A percentile compares a stretch with the other conserved stretches of the same genome.
Evolutionary conservation across 306 rosid genomes (phyloP).

Genomic region (Trifolium fragiferum): DNA sequence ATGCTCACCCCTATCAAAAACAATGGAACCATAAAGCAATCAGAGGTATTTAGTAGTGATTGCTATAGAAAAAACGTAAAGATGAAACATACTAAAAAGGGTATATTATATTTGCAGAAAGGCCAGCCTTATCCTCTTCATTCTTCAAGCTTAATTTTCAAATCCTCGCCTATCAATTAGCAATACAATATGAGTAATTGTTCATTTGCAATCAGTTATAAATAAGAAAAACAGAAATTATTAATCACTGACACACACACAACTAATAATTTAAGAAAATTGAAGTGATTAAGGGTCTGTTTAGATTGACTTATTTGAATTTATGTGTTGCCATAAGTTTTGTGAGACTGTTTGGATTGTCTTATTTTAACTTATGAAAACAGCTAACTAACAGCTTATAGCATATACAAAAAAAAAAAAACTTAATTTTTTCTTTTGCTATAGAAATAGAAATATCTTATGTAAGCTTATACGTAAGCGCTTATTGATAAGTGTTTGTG

Average conservation of each 20-base stretch:
- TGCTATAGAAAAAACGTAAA: constrained; percentile 18
- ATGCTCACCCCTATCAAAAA: neutral
- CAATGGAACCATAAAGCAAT: constrained; percentile 26
- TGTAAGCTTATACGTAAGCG: no score
- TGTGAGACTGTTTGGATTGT: no score
- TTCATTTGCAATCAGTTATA: constrained; percentile 12
- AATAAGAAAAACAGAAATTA: constrained; percentile 16
- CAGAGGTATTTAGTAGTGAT: constrained; percentile 15
- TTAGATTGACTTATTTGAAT: no score
- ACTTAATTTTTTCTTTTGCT: no score
- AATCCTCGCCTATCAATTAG: constrained; percentile 70
- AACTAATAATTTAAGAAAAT: neutral
- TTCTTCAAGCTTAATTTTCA: constrained; percentile 64
- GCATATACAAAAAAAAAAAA: no score
- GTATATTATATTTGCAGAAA: constrained; percentile 67
- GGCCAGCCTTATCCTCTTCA: constrained; percentile 61
- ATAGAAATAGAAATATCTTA: no score
- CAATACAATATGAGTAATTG: constrained; percentile 35
- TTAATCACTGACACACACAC: neutral
- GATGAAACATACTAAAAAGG: neutral
- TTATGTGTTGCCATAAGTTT: no score
- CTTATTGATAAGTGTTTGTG: no score
- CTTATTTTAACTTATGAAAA: no score
- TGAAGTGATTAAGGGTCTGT: neutral
- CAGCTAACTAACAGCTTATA: no score